Base-by-base conservation (phyloP, 2,329 filamentous ascomycete genomes). In the Furcasterigmium furcatum region DNA sequence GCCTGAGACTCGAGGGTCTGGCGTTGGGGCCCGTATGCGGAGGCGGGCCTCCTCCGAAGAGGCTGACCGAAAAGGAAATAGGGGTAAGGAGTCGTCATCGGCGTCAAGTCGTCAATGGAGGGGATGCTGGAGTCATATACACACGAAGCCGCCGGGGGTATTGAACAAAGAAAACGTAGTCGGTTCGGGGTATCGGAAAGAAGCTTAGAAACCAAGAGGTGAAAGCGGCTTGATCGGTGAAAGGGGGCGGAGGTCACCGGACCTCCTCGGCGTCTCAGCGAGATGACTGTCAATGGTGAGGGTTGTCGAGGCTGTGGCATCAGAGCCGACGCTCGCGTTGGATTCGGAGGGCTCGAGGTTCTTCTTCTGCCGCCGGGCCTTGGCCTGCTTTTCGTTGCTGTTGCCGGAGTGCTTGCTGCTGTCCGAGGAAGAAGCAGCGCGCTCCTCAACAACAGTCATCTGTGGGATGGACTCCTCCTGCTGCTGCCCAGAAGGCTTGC, bases 191-290 rank as follows among this genome's bases (percentile, higher is more conserved):
- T 32, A 22, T 44, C 38, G 38, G 29, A 14, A 38, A 16, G 27
- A 38, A 30, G 38, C 52, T 62, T 63, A 79, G 52, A 84, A 77
- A 50, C 79, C 77, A 58, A 84, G 67, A 12, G 82, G 82, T 29
- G 81, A 85, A 39, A 85, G 63, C 35, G 82, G 82, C 61, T 83
- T 81, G 57, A 86, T 85, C 5, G 82, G 82, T 48, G 82, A 85
- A 29, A 86, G 61, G 3, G 79, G 79, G 36, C 77, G 70, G 36
- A 82, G 55, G 43, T 79, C 75, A 22, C 64, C 65, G 1, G 62
- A 62, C 32, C 61, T 57, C 42, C 60, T 56, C 32, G 57, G 62
- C n/a, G 67, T 52, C 9, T 58, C 55, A 21, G 71, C 66, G 34
- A 60, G 62, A 19, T 73, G 68, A 48, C 67, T 73, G 39, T 67